Conservation (phyloP, 1,284 basidiomycete species). For the Thecaphora frezii region DNA sequence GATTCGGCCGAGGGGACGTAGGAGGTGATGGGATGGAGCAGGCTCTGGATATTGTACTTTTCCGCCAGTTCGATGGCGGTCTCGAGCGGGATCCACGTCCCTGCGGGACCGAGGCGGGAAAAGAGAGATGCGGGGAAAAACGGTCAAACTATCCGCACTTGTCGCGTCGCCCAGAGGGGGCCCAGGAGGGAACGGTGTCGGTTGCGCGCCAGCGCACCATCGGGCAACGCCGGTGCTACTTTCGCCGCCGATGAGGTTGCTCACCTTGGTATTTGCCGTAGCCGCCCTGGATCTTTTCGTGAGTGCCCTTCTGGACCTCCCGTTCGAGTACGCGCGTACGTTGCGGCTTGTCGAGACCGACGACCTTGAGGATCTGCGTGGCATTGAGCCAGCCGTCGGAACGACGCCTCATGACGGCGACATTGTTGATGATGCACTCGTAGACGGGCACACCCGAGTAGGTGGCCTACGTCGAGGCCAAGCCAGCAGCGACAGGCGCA, state of each 20-base stretch:
- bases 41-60: conserved; percentile 86
- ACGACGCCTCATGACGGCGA: conserved; percentile 92
- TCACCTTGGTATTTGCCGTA: conserved; percentile 99
- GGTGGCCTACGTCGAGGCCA: conserved; percentile 51
- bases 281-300: conserved; percentile 98
- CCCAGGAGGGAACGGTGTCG: too few species aligned
- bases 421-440: conserved; percentile 60
- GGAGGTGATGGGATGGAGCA: conserved; percentile 92
- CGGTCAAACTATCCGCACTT: too few species aligned
- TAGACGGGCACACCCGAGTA: conserved; percentile 62
- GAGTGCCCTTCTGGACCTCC: conserved; percentile 96
- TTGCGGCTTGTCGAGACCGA: conserved; percentile 98
- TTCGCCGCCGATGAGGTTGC: conserved; percentile 50
- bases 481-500: not conserved
- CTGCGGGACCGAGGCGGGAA: conserved; percentile 61
- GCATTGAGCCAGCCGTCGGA: conserved; percentile 94
- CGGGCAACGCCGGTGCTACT: too few species aligned
- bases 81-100: conserved; percentile 98
- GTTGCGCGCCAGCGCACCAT: too few species aligned
- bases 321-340: conserved; percentile 94
- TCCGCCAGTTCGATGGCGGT: conserved; percentile 81
- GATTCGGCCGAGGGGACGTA: conserved; percentile 81
- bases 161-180: too few species aligned
- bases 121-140: not conserved
- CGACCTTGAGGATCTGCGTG: conserved; percentile 98